A percentile compares a stretch with the other conserved stretches of the same genome.
Evolutionary conservation across 768 basidiomycete species (phyloP).

Genomic region (Pulveroboletus ravenelii): DNA sequence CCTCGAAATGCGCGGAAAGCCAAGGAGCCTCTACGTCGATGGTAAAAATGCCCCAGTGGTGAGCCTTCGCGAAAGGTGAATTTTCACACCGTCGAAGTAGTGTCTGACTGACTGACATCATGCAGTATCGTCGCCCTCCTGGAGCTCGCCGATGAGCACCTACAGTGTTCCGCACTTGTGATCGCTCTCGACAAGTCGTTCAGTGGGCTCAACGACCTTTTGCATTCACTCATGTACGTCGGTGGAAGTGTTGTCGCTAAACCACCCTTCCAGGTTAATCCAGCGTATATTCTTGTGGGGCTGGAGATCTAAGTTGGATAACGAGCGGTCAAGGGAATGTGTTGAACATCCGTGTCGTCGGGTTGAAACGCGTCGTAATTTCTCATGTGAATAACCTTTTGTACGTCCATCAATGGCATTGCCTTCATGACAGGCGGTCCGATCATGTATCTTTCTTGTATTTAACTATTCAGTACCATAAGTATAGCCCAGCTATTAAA

Average conservation of each 20-base stretch:
- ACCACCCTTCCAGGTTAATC: slow-evolving; percentile 70
- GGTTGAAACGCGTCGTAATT: slow-evolving; percentile 17
- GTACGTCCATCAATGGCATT: slow-evolving; percentile 7
- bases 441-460: neutral
- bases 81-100: slow-evolving; percentile 5
- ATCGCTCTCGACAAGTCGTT: slow-evolving; percentile 76
- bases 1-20: slow-evolving; percentile 62
- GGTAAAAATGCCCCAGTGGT: slow-evolving; percentile 78
- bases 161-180: slow-evolving; percentile 72
- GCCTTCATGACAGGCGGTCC: neutral
- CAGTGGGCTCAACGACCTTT: slow-evolving; percentile 62
- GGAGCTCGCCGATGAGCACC: slow-evolving; percentile 81
- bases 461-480: no score
- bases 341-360: slow-evolving; percentile 18
- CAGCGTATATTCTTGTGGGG: slow-evolving; percentile 79
- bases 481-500: no score
- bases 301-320: slow-evolving; percentile 58
- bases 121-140: slow-evolving; percentile 77
- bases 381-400: slow-evolving; percentile 5
- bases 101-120: neutral
- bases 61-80: slow-evolving; percentile 77
- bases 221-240: slow-evolving; percentile 91
- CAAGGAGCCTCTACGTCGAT: slow-evolving; percentile 80
- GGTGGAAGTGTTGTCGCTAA: slow-evolving; percentile 82
- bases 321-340: slow-evolving; percentile 28